phyloP scores from a whole-genome alignment of 2,329 filamentous ascomycete species.

The Pyrenophora graminea region DNA sequence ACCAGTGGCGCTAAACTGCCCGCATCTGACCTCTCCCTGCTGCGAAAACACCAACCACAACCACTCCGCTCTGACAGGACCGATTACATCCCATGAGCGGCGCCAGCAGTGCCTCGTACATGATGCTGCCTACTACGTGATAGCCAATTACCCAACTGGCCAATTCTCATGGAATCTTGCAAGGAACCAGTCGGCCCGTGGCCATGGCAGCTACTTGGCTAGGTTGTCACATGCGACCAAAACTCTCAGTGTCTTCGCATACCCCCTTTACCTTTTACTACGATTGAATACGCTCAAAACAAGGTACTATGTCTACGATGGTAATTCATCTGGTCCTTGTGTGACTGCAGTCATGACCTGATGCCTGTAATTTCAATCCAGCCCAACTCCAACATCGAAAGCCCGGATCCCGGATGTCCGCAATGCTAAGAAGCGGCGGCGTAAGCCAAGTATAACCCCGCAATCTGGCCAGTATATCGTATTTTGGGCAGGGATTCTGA shows the following conservation, averaged over 20 bases:
- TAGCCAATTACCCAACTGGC: too few species aligned
- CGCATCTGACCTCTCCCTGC: neutral
- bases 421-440: slow-evolving; percentile 1
- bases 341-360: neutral
- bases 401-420: neutral
- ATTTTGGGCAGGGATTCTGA: slow-evolving; percentile 7
- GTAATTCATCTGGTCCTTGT: neutral
- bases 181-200: too few species aligned
- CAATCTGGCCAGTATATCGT: slow-evolving; percentile 16
- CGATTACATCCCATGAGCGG: too few species aligned
- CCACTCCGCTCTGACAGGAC: neutral
- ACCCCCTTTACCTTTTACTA: neutral
- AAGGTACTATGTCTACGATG: neutral
- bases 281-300: too few species aligned
- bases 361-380: neutral
- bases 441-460: slow-evolving; percentile 20
- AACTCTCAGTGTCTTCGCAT: too few species aligned
- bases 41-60: neutral
- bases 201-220: too few species aligned
- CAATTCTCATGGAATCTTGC: too few species aligned
- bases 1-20: slow-evolving; percentile 1
- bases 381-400: neutral
- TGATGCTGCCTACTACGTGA: too few species aligned
- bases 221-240: too few species aligned
- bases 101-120: too few species aligned